A percentile compares a stretch with the other conserved stretches of the same genome.
Conservation (phyloP, 768 basidiomycete genomes). For the Naganishia antarctica region DNA sequence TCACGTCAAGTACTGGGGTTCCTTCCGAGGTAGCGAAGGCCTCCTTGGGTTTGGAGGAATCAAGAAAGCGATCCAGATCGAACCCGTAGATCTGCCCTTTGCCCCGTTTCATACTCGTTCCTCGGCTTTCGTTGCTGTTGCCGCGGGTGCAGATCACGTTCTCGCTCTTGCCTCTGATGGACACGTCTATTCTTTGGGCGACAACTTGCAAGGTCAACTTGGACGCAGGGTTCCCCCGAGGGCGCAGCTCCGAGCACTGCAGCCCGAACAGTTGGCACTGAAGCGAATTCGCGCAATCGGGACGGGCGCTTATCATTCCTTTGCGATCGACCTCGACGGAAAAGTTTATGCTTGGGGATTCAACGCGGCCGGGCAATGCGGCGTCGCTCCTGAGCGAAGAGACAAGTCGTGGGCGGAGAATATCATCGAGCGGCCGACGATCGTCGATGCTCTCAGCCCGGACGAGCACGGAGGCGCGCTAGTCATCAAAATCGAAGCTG, state of each 20-base stretch:
- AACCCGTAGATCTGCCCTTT: slow-evolving; percentile 47
- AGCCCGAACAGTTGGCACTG: slow-evolving; percentile 79
- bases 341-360: slow-evolving; percentile 94
- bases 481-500: slow-evolving; percentile 58
- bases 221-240: slow-evolving; percentile 85
- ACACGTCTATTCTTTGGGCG: slow-evolving; percentile 81
- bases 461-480: slow-evolving; percentile 47
- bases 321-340: slow-evolving; percentile 78
- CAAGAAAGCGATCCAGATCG: slow-evolving; percentile 40
- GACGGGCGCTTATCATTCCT: slow-evolving; percentile 78
- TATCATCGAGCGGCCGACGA: slow-evolving; percentile 35
- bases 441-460: slow-evolving; percentile 47
- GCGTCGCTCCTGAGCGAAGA: slow-evolving; percentile 51
- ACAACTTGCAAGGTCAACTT: slow-evolving; percentile 83
- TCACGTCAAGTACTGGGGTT: slow-evolving; percentile 78
- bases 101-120: slow-evolving; percentile 40
- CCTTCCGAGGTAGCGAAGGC: slow-evolving; percentile 62
- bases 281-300: slow-evolving; percentile 69
- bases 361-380: slow-evolving; percentile 72
- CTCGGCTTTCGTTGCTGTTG: slow-evolving; percentile 62
- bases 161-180: slow-evolving; percentile 84
- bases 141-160: slow-evolving; percentile 81
- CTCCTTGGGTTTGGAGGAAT: slow-evolving; percentile 47
- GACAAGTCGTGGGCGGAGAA: slow-evolving; percentile 47
- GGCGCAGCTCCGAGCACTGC: slow-evolving; percentile 80